These are phyloP conservation scores for Oxyria digyna DNA, from an alignment of 148 eudicot species.

Conservation along the genomic window DNA sequence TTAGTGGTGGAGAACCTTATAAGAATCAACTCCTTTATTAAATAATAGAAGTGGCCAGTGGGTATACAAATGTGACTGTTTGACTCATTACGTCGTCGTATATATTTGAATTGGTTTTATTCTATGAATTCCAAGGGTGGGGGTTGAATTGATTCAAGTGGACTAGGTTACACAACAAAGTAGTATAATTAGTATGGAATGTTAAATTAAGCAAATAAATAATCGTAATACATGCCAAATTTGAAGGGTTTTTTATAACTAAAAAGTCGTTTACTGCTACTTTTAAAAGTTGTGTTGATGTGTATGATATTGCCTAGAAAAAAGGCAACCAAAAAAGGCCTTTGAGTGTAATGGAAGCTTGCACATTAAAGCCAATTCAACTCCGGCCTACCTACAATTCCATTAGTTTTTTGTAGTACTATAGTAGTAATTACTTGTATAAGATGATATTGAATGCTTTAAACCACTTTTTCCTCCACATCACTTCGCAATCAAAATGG, in stretches of 20 bases:
- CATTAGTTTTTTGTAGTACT: background rate
- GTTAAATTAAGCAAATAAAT: too few species aligned
- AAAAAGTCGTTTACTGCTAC: background rate
- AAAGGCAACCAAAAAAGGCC: background rate
- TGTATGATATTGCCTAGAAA: background rate
- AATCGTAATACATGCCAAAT: too few species aligned
- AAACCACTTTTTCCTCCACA: background rate
- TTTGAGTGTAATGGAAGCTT: slow-evolving; percentile 15
- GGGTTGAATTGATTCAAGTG: too few species aligned
- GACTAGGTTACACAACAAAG: too few species aligned
- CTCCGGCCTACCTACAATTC: background rate
- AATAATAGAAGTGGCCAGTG: background rate
- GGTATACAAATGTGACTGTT: background rate
- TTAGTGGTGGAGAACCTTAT: slow-evolving; percentile 1
- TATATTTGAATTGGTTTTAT: too few species aligned
- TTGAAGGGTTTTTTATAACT: too few species aligned
- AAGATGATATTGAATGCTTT: background rate
- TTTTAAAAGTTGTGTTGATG: background rate
- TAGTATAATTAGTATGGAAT: too few species aligned
- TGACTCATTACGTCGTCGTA: background rate
- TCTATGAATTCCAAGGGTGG: too few species aligned
- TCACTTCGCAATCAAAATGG: background rate
- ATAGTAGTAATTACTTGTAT: too few species aligned
- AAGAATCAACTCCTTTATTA: background rate
- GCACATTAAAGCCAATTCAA: background rate